These are phyloP conservation scores for Casaregolazyma suthepensis DNA, from an alignment of 1,139 yeast genomes.

Conservation along the genomic window DNA sequence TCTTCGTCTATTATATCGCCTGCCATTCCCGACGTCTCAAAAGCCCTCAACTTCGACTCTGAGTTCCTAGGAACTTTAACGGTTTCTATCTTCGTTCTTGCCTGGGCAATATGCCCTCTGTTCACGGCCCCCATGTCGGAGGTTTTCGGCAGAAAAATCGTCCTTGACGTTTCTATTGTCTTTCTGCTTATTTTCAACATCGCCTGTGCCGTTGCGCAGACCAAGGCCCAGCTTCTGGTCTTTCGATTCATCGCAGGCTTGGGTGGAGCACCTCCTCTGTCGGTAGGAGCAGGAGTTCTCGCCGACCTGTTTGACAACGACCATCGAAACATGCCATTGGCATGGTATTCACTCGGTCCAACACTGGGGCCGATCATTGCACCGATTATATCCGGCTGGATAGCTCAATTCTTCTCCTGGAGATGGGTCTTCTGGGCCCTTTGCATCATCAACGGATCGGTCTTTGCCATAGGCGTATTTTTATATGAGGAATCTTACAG, in stretches of 20 bases:
- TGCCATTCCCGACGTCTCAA: conserved; percentile 44
- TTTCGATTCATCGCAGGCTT: conserved; percentile 57
- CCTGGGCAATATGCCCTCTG: conserved; percentile 60
- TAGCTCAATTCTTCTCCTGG: conserved; percentile 45
- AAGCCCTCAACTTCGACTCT: conserved; percentile 38
- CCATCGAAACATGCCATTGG: conserved; percentile 52
- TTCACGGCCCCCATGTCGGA: conserved; percentile 58
- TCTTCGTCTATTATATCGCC: conserved; percentile 57
- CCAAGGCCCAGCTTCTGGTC: conserved; percentile 49
- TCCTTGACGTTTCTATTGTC: conserved; percentile 47
- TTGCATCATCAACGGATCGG: conserved; percentile 47
- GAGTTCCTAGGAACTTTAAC: conserved; percentile 41
- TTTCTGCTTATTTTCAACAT: conserved; percentile 48
- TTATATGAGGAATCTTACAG: conserved; percentile 53
- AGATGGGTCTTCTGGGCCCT: conserved; percentile 60
- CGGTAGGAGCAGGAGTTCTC: conserved; percentile 66
- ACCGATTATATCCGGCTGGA: conserved; percentile 53
- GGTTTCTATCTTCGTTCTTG: conserved; percentile 54
- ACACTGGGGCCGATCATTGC: conserved; percentile 57
- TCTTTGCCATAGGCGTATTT: conserved; percentile 41
- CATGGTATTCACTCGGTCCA: conserved; percentile 56
- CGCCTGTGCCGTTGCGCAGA: conserved; percentile 52
- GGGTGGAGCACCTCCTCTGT: conserved; percentile 60
- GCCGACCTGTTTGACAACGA: conserved; percentile 55
- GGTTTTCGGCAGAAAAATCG: conserved; percentile 50